A percentile compares a stretch with the other conserved stretches of the same genome.
phyloP scores from a whole-genome alignment of 1,284 basidiomycete species.

The Apiotrichum laibachii region DNA sequence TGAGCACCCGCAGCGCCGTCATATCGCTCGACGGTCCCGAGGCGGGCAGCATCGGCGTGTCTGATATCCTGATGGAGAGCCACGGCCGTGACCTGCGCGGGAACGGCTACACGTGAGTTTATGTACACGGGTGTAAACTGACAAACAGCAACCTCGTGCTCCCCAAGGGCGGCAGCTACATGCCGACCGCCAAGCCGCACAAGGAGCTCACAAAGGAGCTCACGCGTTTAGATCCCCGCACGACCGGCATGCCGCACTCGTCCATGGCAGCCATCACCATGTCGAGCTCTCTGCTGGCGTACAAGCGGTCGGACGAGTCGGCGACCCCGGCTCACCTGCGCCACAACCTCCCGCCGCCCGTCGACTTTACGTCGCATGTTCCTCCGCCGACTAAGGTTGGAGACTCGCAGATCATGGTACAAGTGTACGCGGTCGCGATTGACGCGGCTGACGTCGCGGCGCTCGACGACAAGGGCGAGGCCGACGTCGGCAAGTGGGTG shows the following conservation, averaged over 20 bases:
- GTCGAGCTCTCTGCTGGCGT: constrained; percentile 22
- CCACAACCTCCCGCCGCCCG: constrained; percentile 45
- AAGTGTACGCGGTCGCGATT: constrained; percentile 78
- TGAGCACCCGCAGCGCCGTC: not conserved
- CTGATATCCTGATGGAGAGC: constrained; percentile 32
- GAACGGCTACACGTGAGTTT: constrained; percentile 3
- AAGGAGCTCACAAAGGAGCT: constrained; percentile 28
- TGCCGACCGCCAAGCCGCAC: constrained; percentile 38
- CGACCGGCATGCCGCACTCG: constrained; percentile 70
- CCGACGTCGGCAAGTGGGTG: constrained; percentile 53
- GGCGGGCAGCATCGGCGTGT: not conserved
- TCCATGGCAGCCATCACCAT: constrained; percentile 78
- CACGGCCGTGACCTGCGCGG: constrained; percentile 33
- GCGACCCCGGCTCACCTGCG: constrained; percentile 55
- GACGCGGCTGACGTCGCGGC: constrained; percentile 69
- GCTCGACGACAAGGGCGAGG: constrained; percentile 55
- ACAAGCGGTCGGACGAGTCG: constrained; percentile 16
- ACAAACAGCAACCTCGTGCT: constrained; percentile 59
- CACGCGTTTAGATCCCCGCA: constrained; percentile 60
- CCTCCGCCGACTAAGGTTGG: constrained; percentile 69
- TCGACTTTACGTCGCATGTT: constrained; percentile 65
- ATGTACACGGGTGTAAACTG: not conserved
- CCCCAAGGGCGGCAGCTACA: constrained; percentile 58
- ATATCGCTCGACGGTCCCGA: constrained; percentile 8
- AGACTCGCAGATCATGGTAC: constrained; percentile 67